Evolutionary conservation across 75 land plant species (phyloP), one percentile per base, ranked within the genome.

Genomic region (Selaginella tamariscina): DNA sequence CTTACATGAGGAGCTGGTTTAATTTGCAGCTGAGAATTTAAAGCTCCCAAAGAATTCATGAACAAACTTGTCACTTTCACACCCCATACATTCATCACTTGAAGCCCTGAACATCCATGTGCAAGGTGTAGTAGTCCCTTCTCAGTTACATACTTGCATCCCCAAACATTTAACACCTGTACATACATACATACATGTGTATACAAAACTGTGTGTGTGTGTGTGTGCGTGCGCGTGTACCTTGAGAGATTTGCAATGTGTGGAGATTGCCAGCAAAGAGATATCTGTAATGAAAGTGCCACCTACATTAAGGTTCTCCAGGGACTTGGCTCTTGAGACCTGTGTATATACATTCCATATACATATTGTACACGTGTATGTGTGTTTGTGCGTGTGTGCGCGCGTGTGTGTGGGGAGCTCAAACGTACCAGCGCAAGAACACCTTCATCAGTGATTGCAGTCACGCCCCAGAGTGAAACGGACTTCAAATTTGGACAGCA

Each of bases 271-370:
- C 60, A 59, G 80, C 56, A 88, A 32, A 30, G 94, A 80, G 44
- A 75, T 80, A 76, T 91, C 93, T 11, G 94, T 88, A 55, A 88
- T 82, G 65, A 91, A 91, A 49, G 94, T 91, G n/a, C 97, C 93
- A 20, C 97, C 97, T 32, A 85, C 78, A 64, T 88, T 91, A 32
- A 91, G 72, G 72, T 88, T 83, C 72, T 82, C 81, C 65, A 88
- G 67, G 22, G 93, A 82, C 44, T 13, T 65, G 32, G 93, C 83
- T 71, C 74, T 78, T 29, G 84, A 82, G 24, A 85, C 85, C 96
- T 90, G 79, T 65, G 33, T 31, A 20, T 32, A 65, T 65, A 31
- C 18, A 65, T 24, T 21, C 18, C 21, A 65, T 23, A 13, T 2
- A 32, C 67, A 32, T 22, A 24, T 49, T 22, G 24, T 22, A 26